Evolutionary conservation across 2,329 filamentous ascomycete species (phyloP).

Genomic region (Bertia moriformis): DNA sequence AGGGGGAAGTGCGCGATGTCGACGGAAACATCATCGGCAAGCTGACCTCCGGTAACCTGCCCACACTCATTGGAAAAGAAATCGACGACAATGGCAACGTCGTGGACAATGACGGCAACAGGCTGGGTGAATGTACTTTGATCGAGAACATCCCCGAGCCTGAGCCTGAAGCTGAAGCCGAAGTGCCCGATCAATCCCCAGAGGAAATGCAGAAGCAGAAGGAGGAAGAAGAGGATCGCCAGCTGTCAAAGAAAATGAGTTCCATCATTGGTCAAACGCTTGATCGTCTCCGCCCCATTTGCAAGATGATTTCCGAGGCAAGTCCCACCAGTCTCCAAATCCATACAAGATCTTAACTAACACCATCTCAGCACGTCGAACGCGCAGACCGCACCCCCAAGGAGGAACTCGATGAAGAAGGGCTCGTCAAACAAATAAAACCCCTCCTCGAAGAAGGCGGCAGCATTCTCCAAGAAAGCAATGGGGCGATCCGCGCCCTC

Average conservation of each 20-base stretch:
- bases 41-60: slow-evolving; percentile 33
- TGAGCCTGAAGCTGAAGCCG: slow-evolving; percentile 21
- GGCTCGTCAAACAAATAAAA: slow-evolving; percentile 57
- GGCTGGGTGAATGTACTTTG: slow-evolving; percentile 35
- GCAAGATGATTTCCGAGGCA: slow-evolving; percentile 59
- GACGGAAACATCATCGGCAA: slow-evolving; percentile 24
- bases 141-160: slow-evolving; percentile 22
- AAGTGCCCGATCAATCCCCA: slow-evolving; percentile 22
- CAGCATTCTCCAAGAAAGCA: slow-evolving; percentile 53
- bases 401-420: slow-evolving; percentile 58
- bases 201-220: slow-evolving; percentile 29
- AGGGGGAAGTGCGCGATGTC: slow-evolving; percentile 15
- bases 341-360: slow-evolving; percentile 9
- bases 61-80: slow-evolving; percentile 32
- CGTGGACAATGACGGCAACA: slow-evolving; percentile 34
- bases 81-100: slow-evolving; percentile 37
- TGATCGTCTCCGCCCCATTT: slow-evolving; percentile 52
- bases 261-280: slow-evolving; percentile 48
- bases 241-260: slow-evolving; percentile 52
- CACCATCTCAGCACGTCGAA: slow-evolving; percentile 36
- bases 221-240: slow-evolving; percentile 35
- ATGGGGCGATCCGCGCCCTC: slow-evolving; percentile 53
- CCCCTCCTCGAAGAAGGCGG: slow-evolving; percentile 56
- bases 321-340: slow-evolving; percentile 9
- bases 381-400: slow-evolving; percentile 51